These are phyloP conservation scores for Coelastrella sp. DNA, from an alignment of 139 green algal species.

Conservation along the genomic window DNA sequence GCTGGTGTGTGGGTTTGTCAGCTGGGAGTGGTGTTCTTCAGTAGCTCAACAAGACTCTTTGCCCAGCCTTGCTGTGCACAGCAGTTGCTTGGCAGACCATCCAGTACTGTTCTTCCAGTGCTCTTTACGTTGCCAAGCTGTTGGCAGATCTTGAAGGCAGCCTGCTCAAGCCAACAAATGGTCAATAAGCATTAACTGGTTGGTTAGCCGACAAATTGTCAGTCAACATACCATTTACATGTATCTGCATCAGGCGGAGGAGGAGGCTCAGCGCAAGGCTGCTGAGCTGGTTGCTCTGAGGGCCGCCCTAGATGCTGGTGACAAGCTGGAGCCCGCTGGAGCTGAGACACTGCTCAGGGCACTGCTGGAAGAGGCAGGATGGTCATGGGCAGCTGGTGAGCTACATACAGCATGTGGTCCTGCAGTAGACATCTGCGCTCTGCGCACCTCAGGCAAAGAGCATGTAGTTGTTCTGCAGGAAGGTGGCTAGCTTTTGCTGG, in stretches of 20 bases:
- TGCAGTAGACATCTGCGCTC: background rate
- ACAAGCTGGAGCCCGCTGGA: slow-evolving; percentile 47
- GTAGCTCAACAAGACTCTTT: too few relatives aligned
- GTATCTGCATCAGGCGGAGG: slow-evolving; percentile 32
- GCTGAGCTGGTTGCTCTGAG: slow-evolving; percentile 36
- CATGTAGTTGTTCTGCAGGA: background rate
- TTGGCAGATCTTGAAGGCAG: background rate
- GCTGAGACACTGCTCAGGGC: slow-evolving; percentile 49
- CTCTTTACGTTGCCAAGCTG: background rate
- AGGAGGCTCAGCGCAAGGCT: slow-evolving; percentile 34
- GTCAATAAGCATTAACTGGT: too few relatives aligned
- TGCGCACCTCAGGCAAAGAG: background rate
- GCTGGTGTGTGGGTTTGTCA: too few relatives aligned
- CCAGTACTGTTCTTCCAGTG: background rate
- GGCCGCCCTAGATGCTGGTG: slow-evolving; percentile 32
- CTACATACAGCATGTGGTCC: background rate
- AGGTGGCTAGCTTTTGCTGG: background rate
- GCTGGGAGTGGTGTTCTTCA: too few relatives aligned
- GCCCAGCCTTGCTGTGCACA: background rate
- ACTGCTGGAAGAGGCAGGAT: slow-evolving; percentile 57
- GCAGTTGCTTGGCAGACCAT: background rate
- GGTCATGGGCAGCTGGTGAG: slow-evolving; percentile 2
- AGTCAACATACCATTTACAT: background rate
- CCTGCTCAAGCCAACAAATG: background rate
- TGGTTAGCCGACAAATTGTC: background rate